A percentile compares a stretch with the other conserved stretches of the same genome.
Conservation (phyloP, 2,329 filamentous ascomycete species). For the Capronia americana region DNA sequence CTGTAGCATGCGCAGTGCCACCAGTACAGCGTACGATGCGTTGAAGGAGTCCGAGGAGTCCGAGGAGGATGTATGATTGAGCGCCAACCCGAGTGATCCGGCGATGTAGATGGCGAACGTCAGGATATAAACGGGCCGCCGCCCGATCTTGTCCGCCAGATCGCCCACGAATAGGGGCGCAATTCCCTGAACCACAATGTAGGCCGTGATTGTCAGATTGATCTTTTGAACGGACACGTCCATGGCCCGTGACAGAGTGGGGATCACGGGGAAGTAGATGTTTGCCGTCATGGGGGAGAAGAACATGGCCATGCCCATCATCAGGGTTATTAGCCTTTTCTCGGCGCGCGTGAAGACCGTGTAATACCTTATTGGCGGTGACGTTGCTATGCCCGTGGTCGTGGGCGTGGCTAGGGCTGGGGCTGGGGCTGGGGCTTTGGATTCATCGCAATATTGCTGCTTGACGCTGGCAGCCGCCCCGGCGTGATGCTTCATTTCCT, state of each 20-base stretch:
- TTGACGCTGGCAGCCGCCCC: no score
- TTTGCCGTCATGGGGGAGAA: conserved; percentile 1
- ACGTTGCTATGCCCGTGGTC: neutral
- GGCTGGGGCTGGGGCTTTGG: no score
- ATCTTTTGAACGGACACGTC: conserved; percentile 21
- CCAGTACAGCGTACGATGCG: conserved; percentile 46
- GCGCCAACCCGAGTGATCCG: conserved; percentile 42
- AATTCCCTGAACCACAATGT: conserved; percentile 58
- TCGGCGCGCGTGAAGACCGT: neutral
- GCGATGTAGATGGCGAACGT: conserved; percentile 45
- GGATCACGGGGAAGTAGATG: neutral
- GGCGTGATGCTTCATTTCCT: no score
- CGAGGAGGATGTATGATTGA: no score
- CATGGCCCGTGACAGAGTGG: conserved; percentile 40
- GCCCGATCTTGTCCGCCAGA: conserved; percentile 56
- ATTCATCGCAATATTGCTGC: no score
- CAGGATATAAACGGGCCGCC: conserved; percentile 57
- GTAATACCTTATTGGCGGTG: neutral
- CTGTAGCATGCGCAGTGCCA: conserved; percentile 51
- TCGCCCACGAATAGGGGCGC: conserved; percentile 59
- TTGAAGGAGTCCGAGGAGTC: no score
- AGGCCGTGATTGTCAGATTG: conserved; percentile 43
- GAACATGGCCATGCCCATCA: neutral
- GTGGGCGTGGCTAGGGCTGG: no score
- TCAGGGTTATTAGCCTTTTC: neutral